Conservation (phyloP, 2,329 filamentous ascomycete species). For the Phymatotrichopsis omnivora region DNA sequence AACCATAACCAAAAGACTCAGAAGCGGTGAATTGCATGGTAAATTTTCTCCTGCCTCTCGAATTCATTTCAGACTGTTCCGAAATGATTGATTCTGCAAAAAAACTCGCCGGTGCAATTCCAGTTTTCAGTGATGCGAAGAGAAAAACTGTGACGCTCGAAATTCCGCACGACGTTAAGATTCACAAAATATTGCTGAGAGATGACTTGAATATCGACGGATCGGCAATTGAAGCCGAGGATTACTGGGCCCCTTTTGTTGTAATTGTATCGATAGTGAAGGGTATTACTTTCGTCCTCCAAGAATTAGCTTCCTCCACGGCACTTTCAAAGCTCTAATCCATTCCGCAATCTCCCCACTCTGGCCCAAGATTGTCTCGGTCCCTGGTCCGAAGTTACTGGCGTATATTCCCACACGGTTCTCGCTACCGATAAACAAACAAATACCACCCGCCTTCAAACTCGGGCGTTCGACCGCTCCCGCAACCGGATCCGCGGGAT, state of each 20-base stretch:
- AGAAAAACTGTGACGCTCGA: constrained; percentile 47
- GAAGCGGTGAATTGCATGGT: constrained; percentile 45
- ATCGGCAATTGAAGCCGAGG: too few species aligned
- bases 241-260: too few species aligned
- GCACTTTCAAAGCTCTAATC: constrained; percentile 40
- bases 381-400: constrained; percentile 42
- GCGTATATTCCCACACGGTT: constrained; percentile 52
- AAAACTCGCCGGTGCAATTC: constrained; percentile 19
- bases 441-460: constrained; percentile 38
- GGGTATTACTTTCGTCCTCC: constrained; percentile 63
- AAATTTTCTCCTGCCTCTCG: constrained; percentile 35
- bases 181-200: too few species aligned
- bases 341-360: neutral
- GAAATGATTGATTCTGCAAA: too few species aligned
- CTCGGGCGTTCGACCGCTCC: constrained; percentile 50
- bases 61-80: too few species aligned
- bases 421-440: constrained; percentile 32
- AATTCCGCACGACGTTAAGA: constrained; percentile 57
- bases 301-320: constrained; percentile 51
- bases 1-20: too few species aligned
- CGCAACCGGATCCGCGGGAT: constrained; percentile 53
- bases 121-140: constrained; percentile 40
- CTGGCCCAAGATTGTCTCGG: constrained; percentile 11
- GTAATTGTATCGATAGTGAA: constrained; percentile 55
- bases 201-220: too few species aligned